Conservation (phyloP, 805 yeast species). For the Kregervanrija pseudodelftensis region DNA sequence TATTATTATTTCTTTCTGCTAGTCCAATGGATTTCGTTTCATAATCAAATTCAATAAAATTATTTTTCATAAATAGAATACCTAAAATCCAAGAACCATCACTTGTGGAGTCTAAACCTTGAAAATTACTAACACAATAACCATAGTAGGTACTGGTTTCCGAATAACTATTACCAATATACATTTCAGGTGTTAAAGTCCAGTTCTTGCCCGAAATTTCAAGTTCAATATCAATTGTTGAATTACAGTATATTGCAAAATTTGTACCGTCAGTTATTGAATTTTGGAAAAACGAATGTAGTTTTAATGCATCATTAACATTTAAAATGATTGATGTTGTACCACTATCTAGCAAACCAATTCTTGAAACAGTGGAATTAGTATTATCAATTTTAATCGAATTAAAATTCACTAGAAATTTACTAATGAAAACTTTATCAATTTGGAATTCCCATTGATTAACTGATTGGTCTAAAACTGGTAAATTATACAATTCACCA, state of each 20-base stretch:
- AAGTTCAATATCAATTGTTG: slow-evolving; percentile 34
- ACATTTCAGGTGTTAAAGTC: slow-evolving; percentile 35
- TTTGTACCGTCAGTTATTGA: slow-evolving; percentile 55
- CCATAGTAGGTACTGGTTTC: slow-evolving; percentile 32
- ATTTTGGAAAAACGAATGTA: slow-evolving; percentile 45
- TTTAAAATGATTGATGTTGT: slow-evolving; percentile 57
- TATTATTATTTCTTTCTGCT: slow-evolving; percentile 34
- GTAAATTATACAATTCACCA: slow-evolving; percentile 35
- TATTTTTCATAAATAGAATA: slow-evolving; percentile 49
- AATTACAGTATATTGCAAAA: slow-evolving; percentile 53
- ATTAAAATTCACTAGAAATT: slow-evolving; percentile 26
- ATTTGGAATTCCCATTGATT: slow-evolving; percentile 49
- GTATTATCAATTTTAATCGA: slow-evolving; percentile 15
- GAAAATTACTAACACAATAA: slow-evolving; percentile 58
- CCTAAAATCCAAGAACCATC: slow-evolving; percentile 55
- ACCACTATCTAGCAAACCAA: slow-evolving; percentile 57
- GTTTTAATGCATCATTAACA: slow-evolving; percentile 41
- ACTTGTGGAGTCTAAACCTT: slow-evolving; percentile 39
- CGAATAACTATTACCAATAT: slow-evolving; percentile 43
- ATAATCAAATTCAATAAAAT: slow-evolving; percentile 52
- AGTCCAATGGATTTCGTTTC: slow-evolving; percentile 45
- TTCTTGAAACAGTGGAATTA: slow-evolving; percentile 23
- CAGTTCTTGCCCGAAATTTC: slow-evolving; percentile 38
- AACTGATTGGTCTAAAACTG: slow-evolving; percentile 25
- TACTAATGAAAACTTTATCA: slow-evolving; percentile 30